phyloP scores from a whole-genome alignment of 768 basidiomycete genomes.

The Amanita molliuscula region DNA sequence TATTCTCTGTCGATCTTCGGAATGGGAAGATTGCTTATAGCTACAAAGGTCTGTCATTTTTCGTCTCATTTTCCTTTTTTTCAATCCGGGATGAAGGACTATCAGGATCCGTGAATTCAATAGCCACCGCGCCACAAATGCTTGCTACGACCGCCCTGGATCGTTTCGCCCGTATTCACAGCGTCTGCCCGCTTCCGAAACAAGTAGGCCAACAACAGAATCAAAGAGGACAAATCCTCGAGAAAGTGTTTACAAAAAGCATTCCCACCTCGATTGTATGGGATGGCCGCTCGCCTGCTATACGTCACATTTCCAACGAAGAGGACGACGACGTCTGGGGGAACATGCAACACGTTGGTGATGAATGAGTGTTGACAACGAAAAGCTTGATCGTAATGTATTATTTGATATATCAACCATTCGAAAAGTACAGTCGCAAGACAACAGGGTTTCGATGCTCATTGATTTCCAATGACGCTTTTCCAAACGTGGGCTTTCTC shows the following conservation, averaged over 20 bases:
- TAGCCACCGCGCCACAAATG: conserved; percentile 42
- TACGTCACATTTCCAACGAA: conserved; percentile 13
- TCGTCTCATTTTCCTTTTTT: neutral
- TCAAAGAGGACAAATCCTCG: conserved; percentile 47
- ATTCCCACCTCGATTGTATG: conserved; percentile 54
- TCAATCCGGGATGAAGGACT: conserved; percentile 35
- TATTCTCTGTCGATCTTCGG: conserved; percentile 61
- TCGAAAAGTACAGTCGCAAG: neutral
- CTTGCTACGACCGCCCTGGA: conserved; percentile 60
- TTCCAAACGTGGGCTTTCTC: conserved; percentile 85
- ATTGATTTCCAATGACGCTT: conserved; percentile 59
- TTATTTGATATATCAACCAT: neutral
- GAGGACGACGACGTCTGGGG: conserved; percentile 48
- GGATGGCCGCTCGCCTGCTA: conserved; percentile 28
- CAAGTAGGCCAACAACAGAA: conserved; percentile 40
- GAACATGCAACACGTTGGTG: conserved; percentile 44
- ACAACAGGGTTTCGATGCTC: conserved; percentile 5
- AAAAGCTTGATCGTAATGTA: neutral
- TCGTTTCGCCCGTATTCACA: conserved; percentile 63
- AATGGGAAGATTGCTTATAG: conserved; percentile 54
- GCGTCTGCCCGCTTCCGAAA: conserved; percentile 39
- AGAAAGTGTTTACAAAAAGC: conserved; percentile 54
- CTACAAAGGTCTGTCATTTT: conserved; percentile 44
- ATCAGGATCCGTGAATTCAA: conserved; percentile 57
- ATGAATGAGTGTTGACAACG: conserved; percentile 19